Conservation (phyloP, 805 yeast genomes). For the Cyberlindnera suaveolens region DNA sequence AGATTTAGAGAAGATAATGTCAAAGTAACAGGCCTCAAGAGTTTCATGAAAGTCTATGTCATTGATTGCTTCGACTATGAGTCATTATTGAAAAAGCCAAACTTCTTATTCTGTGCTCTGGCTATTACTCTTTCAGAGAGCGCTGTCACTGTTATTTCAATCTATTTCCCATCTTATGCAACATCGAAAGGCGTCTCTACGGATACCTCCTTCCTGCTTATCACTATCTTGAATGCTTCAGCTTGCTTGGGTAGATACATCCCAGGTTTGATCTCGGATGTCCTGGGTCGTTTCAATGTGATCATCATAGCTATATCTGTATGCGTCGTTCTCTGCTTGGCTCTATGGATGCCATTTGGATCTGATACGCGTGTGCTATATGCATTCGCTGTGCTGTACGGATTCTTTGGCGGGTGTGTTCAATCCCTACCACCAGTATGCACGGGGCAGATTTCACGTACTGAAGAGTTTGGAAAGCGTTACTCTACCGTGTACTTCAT, state of each 20-base stretch:
- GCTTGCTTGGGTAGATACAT: conserved; percentile 41
- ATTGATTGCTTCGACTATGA: conserved; percentile 31
- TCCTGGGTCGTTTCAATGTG: conserved; percentile 47
- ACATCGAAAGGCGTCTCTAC: conserved; percentile 40
- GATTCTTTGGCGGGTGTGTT: conserved; percentile 51
- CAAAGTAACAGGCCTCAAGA: conserved; percentile 1
- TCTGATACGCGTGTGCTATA: conserved; percentile 29
- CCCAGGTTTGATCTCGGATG: conserved; percentile 41
- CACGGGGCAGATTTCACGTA: conserved; percentile 50
- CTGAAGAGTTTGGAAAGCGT: conserved; percentile 48
- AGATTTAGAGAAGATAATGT: conserved; percentile 25
- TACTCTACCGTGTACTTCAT: conserved; percentile 53
- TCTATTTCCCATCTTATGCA: conserved; percentile 50
- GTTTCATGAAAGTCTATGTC: conserved; percentile 17
- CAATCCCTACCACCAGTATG: conserved; percentile 55
- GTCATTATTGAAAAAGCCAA: conserved; percentile 31
- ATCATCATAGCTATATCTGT: conserved; percentile 30
- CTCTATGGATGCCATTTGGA: conserved; percentile 40
- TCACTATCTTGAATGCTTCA: conserved; percentile 40
- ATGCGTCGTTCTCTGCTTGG: conserved; percentile 27
- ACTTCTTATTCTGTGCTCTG: conserved; percentile 37
- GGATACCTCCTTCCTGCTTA: conserved; percentile 37
- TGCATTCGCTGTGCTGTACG: conserved; percentile 44
- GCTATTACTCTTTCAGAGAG: conserved; percentile 33
- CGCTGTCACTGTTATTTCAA: conserved; percentile 33